Evolutionary conservation across 2,329 filamentous ascomycete species (phyloP).

Genomic region (Elsinoe arachidis): DNA sequence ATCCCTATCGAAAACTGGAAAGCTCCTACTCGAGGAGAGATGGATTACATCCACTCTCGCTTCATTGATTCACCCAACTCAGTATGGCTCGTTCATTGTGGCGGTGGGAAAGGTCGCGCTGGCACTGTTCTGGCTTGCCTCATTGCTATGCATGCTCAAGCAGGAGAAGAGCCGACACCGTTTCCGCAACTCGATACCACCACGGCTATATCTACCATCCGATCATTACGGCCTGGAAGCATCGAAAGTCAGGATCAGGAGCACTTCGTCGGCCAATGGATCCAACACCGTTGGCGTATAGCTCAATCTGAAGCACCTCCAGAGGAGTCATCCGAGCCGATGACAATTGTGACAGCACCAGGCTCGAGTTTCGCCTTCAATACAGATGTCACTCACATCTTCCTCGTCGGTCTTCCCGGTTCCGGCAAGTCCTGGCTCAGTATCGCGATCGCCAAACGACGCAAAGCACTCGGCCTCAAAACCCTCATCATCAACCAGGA

Average conservation of each 20-base stretch:
- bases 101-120: constrained; percentile 16
- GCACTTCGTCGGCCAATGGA: constrained; percentile 12
- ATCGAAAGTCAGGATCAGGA: constrained; percentile 15
- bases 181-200: constrained; percentile 5
- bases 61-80: constrained; percentile 7
- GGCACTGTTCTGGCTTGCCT: constrained; percentile 15
- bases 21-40: constrained; percentile 12
- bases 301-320: background rate
- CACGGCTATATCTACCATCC: constrained; percentile 11
- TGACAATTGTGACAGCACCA: background rate
- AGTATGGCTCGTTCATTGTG: constrained; percentile 14
- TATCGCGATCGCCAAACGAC: background rate
- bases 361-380: background rate
- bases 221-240: constrained; percentile 15
- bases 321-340: background rate
- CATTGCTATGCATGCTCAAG: constrained; percentile 12
- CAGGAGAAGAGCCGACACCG: background rate
- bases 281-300: background rate
- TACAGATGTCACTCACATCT: background rate
- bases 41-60: constrained; percentile 8
- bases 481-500: constrained; percentile 14
- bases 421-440: constrained; percentile 15
- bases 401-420: constrained; percentile 14
- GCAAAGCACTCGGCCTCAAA: background rate
- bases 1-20: constrained; percentile 14